phyloP scores from a whole-genome alignment of 768 basidiomycete species.

The Phlebiopsis flavidoalba region DNA sequence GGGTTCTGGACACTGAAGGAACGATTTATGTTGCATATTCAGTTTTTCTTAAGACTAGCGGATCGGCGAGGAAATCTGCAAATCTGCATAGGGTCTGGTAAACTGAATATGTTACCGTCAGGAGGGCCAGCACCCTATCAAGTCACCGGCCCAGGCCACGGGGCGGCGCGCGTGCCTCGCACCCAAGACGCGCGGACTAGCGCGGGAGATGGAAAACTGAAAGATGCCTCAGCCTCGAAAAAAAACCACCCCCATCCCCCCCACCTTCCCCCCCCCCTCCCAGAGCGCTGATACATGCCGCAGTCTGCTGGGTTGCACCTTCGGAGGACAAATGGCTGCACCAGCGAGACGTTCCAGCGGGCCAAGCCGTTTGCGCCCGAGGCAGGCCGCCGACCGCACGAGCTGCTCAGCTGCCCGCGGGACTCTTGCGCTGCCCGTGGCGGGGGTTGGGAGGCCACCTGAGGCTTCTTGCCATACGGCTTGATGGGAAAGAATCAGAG shows the following conservation, averaged over 20 bases:
- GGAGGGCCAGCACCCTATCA: not conserved
- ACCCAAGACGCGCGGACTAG: not conserved
- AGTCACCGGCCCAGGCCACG: not conserved
- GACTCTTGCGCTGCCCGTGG: not conserved
- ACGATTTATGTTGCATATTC: not conserved
- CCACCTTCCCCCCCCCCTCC: too few species aligned
- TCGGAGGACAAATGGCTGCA: too few species aligned
- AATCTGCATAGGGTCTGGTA: not conserved
- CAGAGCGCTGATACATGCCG: too few species aligned
- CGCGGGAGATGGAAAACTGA: too few species aligned
- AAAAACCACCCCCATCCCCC: too few species aligned
- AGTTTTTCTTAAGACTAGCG: not conserved
- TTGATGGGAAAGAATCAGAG: not conserved
- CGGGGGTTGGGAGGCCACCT: not conserved
- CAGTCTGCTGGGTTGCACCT: too few species aligned
- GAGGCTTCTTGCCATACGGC: not conserved
- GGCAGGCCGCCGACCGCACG: too few species aligned
- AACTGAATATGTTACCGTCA: not conserved
- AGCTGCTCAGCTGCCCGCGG: too few species aligned
- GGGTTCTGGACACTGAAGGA: not conserved
- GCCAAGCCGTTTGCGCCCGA: too few species aligned
- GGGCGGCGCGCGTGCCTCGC: not conserved
- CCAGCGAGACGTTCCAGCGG: too few species aligned
- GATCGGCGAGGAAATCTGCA: not conserved
- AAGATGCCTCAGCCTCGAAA: too few species aligned